Percentiles rank a stretch among this genome's conserved stretches.
These are phyloP conservation scores for Globisporangium apiculatum DNA, from an alignment of 352 stramenopile species.

Conservation along the genomic window DNA sequence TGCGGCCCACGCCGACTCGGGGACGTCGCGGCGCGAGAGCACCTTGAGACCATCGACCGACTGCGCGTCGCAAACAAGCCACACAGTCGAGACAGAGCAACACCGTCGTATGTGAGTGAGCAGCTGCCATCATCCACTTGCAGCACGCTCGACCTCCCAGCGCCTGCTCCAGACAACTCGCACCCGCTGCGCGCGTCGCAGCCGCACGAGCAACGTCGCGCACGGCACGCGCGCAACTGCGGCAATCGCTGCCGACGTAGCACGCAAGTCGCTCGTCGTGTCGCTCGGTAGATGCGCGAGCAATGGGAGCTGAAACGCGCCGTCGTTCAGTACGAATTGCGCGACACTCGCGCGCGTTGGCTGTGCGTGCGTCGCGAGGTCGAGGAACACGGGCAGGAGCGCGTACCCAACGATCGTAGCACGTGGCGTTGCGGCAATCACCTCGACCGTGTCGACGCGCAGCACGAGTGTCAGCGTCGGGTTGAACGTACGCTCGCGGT, in stretches of 20 bases:
- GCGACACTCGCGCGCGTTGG: slow-evolving; percentile 34
- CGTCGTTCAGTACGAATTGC: slow-evolving; percentile 59
- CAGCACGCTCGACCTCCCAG: no score
- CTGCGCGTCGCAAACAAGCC: slow-evolving; percentile 10
- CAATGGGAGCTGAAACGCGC: slow-evolving; percentile 75
- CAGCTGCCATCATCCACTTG: background rate
- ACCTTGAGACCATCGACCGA: slow-evolving; percentile 51
- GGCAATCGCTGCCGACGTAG: slow-evolving; percentile 19
- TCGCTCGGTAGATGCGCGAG: slow-evolving; percentile 33
- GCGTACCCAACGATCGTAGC: slow-evolving; percentile 73
- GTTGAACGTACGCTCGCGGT: slow-evolving; percentile 65
- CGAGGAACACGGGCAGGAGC: slow-evolving; percentile 62
- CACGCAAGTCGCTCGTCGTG: slow-evolving; percentile 23
- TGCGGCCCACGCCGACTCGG: slow-evolving; percentile 37
- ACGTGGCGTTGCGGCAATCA: slow-evolving; percentile 21
- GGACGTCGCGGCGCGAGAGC: slow-evolving; percentile 44
- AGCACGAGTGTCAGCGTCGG: slow-evolving; percentile 80
- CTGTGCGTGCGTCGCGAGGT: slow-evolving; percentile 48
- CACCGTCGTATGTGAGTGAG: background rate
- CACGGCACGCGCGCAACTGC: slow-evolving; percentile 56
- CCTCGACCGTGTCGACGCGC: slow-evolving; percentile 77
- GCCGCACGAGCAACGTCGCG: slow-evolving; percentile 67
- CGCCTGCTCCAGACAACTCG: background rate
- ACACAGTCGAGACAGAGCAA: background rate
- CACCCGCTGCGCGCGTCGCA: slow-evolving; percentile 45